These are phyloP conservation scores for Dothidotthia symphoricarpi DNA, from an alignment of 2,329 filamentous ascomycete species.

Conservation along the genomic window DNA sequence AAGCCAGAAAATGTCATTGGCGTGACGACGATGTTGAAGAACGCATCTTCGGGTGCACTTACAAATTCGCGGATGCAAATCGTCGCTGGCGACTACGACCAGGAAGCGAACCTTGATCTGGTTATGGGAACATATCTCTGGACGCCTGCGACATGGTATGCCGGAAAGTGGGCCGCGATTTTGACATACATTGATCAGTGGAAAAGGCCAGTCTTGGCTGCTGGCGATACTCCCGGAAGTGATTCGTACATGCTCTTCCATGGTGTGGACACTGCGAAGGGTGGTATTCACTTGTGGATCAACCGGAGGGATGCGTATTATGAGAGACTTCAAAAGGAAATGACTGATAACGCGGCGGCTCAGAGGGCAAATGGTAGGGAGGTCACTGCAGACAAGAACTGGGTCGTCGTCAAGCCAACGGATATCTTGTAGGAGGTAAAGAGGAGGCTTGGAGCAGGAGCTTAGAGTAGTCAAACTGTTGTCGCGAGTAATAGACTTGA, in stretches of 20 bases:
- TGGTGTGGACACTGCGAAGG: conserved; percentile 28
- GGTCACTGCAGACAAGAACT: conserved; percentile 33
- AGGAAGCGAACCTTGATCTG: conserved; percentile 26
- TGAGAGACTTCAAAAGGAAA: conserved; percentile 22
- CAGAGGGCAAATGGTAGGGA: conserved; percentile 29
- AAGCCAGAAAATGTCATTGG: conserved; percentile 33
- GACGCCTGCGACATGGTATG: conserved; percentile 34
- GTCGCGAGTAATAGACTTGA: not conserved
- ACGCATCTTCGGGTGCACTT: conserved; percentile 24
- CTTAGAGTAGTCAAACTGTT: too few species aligned
- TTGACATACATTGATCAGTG: conserved; percentile 33
- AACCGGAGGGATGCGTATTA: conserved; percentile 23
- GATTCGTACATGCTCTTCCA: conserved; percentile 36
- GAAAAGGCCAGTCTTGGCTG: conserved; percentile 31
- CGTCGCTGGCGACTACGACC: conserved; percentile 23
- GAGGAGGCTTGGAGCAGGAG: too few species aligned
- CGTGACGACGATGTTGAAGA: conserved; percentile 31
- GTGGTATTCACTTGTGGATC: conserved; percentile 32
- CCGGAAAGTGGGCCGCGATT: conserved; percentile 34
- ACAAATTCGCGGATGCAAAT: conserved; percentile 32
- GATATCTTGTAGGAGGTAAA: conserved; percentile 25
- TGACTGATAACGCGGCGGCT: conserved; percentile 20
- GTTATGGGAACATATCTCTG: conserved; percentile 29
- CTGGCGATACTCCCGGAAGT: conserved; percentile 31
- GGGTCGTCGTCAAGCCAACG: conserved; percentile 29